Evolutionary conservation across 208 protist species (phyloP).

Genomic region (Trypanosoma avium): DNA sequence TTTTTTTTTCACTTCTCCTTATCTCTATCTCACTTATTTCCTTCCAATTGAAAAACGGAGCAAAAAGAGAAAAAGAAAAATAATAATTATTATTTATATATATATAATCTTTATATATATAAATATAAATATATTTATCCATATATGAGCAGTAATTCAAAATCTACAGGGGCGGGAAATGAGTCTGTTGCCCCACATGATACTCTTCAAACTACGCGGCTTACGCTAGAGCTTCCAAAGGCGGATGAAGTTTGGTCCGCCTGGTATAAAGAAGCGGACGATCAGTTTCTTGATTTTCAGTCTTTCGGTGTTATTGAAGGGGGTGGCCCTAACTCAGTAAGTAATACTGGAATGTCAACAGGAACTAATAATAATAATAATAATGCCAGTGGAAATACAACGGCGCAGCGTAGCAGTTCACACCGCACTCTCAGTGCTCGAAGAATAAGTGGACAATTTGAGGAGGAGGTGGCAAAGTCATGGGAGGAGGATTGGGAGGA

Average conservation of each 20-base stretch:
- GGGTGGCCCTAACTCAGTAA: slow-evolving; percentile 26
- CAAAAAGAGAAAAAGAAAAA: not conserved
- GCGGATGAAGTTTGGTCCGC: slow-evolving; percentile 77
- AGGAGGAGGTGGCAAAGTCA: slow-evolving; percentile 87
- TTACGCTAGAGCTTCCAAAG: slow-evolving; percentile 45
- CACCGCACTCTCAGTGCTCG: slow-evolving; percentile 78
- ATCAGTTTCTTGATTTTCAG: slow-evolving; percentile 82
- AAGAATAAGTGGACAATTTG: slow-evolving; percentile 89
- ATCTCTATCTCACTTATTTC: not conserved
- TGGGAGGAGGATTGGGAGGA: slow-evolving; percentile 94
- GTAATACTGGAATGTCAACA: slow-evolving; percentile 12
- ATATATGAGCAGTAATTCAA: no score
- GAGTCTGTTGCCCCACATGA: not conserved
- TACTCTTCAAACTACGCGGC: slow-evolving; percentile 63
- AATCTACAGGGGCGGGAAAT: not conserved
- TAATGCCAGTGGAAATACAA: slow-evolving; percentile 1
- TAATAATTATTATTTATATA: no score
- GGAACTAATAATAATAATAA: slow-evolving; percentile 9
- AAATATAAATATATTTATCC: no score
- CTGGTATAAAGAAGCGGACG: slow-evolving; percentile 82
- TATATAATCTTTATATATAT: no score
- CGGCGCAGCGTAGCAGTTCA: slow-evolving; percentile 40
- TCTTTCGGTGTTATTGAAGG: slow-evolving; percentile 55
- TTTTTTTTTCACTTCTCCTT: slow-evolving; percentile 7
- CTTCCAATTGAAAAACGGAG: not conserved